These are phyloP conservation scores for Mediolabrus comicus DNA, from an alignment of 108 stramenopile genomes.

Conservation along the genomic window DNA sequence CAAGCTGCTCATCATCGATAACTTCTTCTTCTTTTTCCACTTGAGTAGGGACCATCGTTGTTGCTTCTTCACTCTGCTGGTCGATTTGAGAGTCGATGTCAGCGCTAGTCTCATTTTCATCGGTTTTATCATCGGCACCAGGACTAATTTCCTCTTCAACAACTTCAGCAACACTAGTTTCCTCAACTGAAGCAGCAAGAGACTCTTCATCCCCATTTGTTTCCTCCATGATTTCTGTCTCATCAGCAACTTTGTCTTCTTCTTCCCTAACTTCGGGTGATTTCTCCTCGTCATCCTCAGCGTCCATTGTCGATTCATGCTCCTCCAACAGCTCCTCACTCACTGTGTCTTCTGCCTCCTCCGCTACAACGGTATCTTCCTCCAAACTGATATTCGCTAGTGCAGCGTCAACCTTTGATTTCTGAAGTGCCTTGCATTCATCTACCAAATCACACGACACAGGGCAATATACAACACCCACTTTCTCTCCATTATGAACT, in stretches of 20 bases:
- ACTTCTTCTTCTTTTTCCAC: background rate
- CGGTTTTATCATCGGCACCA: background rate
- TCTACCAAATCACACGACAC: conserved; percentile 22
- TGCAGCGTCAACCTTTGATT: background rate
- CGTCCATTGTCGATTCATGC: background rate
- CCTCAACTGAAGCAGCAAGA: too few relatives aligned
- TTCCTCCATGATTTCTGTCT: background rate
- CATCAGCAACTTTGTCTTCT: background rate
- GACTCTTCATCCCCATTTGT: background rate
- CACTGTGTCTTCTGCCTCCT: background rate
- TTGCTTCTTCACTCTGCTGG: background rate
- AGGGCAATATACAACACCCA: conserved; percentile 24
- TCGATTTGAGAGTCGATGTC: background rate
- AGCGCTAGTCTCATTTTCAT: background rate
- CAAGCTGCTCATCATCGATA: background rate
- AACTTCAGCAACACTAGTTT: background rate
- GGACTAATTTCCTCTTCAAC: background rate
- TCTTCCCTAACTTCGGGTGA: background rate
- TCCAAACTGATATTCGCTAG: background rate
- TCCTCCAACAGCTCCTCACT: conserved; percentile 1
- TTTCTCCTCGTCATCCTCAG: background rate
- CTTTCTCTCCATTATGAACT: conserved; percentile 11
- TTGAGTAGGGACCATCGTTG: too few relatives aligned
- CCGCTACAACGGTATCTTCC: background rate
- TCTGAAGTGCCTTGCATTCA: conserved; percentile 10